These are phyloP conservation scores for Calvatia gigantea DNA, from an alignment of 768 basidiomycete species.

Conservation along the genomic window DNA sequence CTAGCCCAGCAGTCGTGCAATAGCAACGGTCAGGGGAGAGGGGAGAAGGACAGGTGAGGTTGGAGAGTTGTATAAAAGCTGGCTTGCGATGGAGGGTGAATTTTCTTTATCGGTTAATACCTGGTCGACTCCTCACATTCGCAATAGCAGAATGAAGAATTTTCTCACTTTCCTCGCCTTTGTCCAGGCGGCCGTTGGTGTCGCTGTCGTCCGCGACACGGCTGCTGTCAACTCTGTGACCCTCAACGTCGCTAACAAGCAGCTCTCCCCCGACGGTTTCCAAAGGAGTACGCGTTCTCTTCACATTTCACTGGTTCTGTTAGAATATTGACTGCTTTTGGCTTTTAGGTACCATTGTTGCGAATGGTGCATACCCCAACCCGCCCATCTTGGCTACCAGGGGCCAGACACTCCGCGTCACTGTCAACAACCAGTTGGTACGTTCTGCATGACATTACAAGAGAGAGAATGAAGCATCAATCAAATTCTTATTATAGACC, in stretches of 20 bases:
- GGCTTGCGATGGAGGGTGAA: neutral
- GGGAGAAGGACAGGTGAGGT: too few species aligned
- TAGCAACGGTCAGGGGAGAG: too few species aligned
- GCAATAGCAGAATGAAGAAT: slow-evolving; percentile 1
- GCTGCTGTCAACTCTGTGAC: slow-evolving; percentile 16
- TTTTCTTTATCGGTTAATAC: slow-evolving; percentile 1
- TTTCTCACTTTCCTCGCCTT: slow-evolving; percentile 9
- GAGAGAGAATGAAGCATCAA: neutral
- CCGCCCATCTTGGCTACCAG: slow-evolving; percentile 28
- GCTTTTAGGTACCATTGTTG: slow-evolving; percentile 21
- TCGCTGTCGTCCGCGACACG: slow-evolving; percentile 8
- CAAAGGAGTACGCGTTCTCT: slow-evolving; percentile 7
- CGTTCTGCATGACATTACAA: slow-evolving; percentile 24
- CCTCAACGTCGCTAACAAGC: slow-evolving; percentile 34
- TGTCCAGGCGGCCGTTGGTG: slow-evolving; percentile 22
- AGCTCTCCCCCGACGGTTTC: slow-evolving; percentile 42
- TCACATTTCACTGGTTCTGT: neutral
- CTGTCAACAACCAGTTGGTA: slow-evolving; percentile 5
- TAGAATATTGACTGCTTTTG: neutral
- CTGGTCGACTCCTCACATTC: slow-evolving; percentile 5
- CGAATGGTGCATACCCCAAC: slow-evolving; percentile 25
- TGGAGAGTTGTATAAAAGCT: slow-evolving; percentile 6
- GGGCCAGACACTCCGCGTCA: slow-evolving; percentile 13
- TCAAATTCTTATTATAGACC: slow-evolving; percentile 22
- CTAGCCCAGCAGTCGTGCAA: too few species aligned